Evolutionary conservation across 176 grass and related monocot species (phyloP).

Genomic region (Miscanthus lutarioriparius): DNA sequence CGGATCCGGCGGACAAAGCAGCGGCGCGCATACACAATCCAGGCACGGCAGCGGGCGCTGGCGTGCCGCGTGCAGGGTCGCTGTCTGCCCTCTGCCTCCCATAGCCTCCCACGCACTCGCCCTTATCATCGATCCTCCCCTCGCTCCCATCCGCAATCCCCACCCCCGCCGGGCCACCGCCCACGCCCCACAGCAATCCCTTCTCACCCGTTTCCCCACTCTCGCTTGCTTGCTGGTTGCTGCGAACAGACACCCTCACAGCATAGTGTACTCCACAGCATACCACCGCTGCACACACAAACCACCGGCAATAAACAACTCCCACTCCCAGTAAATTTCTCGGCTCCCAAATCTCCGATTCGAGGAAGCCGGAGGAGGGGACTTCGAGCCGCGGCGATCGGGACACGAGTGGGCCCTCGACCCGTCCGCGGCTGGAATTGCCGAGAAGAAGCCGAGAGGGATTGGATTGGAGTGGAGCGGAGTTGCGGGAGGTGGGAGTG

Average conservation of each 20-base stretch:
- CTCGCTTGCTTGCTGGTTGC: background rate
- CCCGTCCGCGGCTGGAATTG: constrained; percentile 15
- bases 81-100: too few species aligned
- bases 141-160: background rate
- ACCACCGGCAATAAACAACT: background rate
- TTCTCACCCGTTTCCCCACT: background rate
- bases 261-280: background rate
- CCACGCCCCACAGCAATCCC: background rate
- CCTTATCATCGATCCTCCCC: background rate
- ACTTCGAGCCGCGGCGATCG: constrained; percentile 27
- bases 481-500: background rate
- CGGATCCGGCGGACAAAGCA: background rate
- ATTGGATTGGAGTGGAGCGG: background rate
- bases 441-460: background rate
- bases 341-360: constrained; percentile 24
- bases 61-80: background rate
- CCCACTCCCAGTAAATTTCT: background rate
- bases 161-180: background rate
- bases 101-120: background rate
- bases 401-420: background rate
- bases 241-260: background rate
- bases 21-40: background rate
- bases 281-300: background rate
- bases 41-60: background rate
- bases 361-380: background rate